phyloP scores from a whole-genome alignment of 441 rosid species.

The Cnidoscolus chayamansa region DNA sequence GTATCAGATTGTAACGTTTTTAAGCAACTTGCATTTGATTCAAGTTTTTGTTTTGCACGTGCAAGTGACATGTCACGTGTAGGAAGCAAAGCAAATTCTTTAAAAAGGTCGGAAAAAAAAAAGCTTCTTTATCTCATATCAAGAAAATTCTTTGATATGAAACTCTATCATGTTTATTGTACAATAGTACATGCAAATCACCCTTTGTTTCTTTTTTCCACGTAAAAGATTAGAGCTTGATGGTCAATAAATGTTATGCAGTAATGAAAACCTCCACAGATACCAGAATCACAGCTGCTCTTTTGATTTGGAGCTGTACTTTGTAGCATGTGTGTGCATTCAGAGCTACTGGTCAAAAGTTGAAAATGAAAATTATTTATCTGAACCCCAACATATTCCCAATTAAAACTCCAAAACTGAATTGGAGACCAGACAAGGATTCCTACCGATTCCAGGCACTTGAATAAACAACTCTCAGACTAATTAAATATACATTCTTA shows the following conservation, averaged over 20 bases:
- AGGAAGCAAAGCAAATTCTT: not conserved
- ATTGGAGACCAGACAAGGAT: not conserved
- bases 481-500: not conserved
- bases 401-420: not conserved
- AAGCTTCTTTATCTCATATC: not conserved
- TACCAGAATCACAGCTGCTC: not conserved
- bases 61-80: not conserved
- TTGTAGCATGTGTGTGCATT: not conserved
- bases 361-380: too few relatives aligned
- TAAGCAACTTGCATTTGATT: not conserved
- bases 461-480: conserved; percentile 6
- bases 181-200: not conserved
- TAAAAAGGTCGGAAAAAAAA: not conserved
- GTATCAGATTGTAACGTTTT: conserved; percentile 12
- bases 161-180: not conserved
- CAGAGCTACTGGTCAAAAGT: not conserved
- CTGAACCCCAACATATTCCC: too few relatives aligned
- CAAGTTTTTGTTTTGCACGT: not conserved
- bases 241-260: not conserved
- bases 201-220: not conserved
- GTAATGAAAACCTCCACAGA: not conserved
- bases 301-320: conserved; percentile 1
- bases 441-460: not conserved
- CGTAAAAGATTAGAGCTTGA: not conserved
- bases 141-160: not conserved